Evolutionary conservation across 768 basidiomycete genomes (phyloP).

Genomic region (Terana coerulea): DNA sequence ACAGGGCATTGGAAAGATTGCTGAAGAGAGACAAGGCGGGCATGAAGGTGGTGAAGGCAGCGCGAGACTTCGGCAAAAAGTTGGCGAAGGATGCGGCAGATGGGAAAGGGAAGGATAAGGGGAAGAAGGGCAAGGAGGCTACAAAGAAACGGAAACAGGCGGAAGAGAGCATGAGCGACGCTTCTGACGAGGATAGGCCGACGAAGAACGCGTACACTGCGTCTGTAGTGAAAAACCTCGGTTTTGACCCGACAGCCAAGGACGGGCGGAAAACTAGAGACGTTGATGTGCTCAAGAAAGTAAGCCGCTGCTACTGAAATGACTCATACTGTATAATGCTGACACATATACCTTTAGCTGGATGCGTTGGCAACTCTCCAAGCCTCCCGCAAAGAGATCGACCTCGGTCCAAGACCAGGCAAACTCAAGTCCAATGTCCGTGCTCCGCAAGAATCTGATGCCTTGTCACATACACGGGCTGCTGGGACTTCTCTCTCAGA

Average conservation of each 20-base stretch:
- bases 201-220: constrained; percentile 58
- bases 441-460: constrained; percentile 36
- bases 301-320: constrained; percentile 27
- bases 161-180: not conserved
- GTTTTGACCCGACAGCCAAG: constrained; percentile 74
- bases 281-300: constrained; percentile 53
- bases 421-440: constrained; percentile 42
- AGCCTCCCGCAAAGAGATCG: constrained; percentile 45
- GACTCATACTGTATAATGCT: not conserved
- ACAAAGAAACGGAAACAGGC: constrained; percentile 16
- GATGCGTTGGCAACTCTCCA: constrained; percentile 52
- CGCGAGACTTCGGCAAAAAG: constrained; percentile 43
- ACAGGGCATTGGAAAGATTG: constrained; percentile 55
- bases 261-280: constrained; percentile 39
- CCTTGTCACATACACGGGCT: too few relatives aligned
- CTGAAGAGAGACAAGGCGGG: constrained; percentile 65
- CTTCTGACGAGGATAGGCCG: constrained; percentile 15
- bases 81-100: constrained; percentile 19
- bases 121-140: constrained; percentile 16
- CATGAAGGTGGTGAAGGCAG: constrained; percentile 58
- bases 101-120: constrained; percentile 17
- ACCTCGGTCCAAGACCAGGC: constrained; percentile 63
- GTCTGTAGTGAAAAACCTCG: constrained; percentile 62
- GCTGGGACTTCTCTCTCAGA: too few relatives aligned
- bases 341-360: constrained; percentile 35